Conservation (phyloP, 345 rosid species). For the Citrus trifoliata region DNA sequence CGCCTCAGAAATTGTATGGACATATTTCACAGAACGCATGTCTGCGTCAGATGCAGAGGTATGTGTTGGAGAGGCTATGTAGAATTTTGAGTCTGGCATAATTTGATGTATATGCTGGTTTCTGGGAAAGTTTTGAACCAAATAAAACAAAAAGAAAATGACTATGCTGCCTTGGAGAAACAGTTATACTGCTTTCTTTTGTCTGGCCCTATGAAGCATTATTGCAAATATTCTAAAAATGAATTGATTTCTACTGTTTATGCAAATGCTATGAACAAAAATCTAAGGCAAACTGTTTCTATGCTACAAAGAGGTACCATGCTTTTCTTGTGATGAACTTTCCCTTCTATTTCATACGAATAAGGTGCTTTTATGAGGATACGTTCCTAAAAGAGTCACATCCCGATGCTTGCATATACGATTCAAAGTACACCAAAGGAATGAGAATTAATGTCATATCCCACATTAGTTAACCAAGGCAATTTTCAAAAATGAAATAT, state of each 20-base stretch:
- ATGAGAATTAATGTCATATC: not conserved
- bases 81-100: conserved; percentile 10
- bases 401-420: too few relatives aligned
- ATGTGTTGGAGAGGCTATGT: conserved; percentile 3
- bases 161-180: not conserved
- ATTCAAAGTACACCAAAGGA: too few relatives aligned
- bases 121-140: not conserved
- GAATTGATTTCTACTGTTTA: not conserved
- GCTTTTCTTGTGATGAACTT: conserved; percentile 13
- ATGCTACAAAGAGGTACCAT: not conserved
- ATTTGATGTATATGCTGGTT: conserved; percentile 3
- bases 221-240: not conserved
- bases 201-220: not conserved
- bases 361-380: not conserved
- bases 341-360: not conserved
- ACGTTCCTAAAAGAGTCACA: too few relatives aligned
- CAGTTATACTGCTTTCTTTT: not conserved
- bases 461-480: not conserved
- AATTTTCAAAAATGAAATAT: not conserved
- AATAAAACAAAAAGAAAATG: not conserved
- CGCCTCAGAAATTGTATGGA: conserved; percentile 37
- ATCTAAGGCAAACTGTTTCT: not conserved
- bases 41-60: conserved; percentile 13
- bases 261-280: not conserved
- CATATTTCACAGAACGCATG: conserved; percentile 17